Evolutionary conservation across 805 yeast species (phyloP).

Genomic region (Spathaspora boniae): DNA sequence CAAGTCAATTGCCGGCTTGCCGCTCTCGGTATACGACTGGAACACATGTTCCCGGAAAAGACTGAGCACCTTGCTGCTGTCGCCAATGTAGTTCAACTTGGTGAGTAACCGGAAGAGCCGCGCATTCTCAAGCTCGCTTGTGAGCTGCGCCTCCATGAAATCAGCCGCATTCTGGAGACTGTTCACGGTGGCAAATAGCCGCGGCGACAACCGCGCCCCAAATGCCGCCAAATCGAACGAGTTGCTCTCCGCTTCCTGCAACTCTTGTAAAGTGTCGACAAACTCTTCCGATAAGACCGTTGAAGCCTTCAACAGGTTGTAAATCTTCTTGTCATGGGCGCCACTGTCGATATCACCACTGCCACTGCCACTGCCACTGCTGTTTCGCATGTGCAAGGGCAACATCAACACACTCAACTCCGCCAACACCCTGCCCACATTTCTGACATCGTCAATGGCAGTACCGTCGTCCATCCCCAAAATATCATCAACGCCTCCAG

Average conservation of each 20-base stretch:
- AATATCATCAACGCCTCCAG: slow-evolving; percentile 71
- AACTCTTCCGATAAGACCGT: slow-evolving; percentile 40
- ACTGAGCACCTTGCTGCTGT: slow-evolving; percentile 56
- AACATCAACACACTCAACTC: slow-evolving; percentile 45
- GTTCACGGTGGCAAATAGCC: slow-evolving; percentile 46
- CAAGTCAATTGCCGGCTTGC: slow-evolving; percentile 75
- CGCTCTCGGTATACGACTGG: slow-evolving; percentile 67
- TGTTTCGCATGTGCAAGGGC: slow-evolving; percentile 22
- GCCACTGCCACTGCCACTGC: slow-evolving; percentile 6
- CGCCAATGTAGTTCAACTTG: slow-evolving; percentile 75
- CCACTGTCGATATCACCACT: slow-evolving; percentile 3
- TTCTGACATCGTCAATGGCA: slow-evolving; percentile 42
- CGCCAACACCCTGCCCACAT: slow-evolving; percentile 59
- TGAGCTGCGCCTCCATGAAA: slow-evolving; percentile 55
- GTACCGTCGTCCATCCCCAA: slow-evolving; percentile 24
- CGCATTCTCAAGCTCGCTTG: slow-evolving; percentile 82
- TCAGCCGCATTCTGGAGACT: slow-evolving; percentile 53
- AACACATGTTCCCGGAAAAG: slow-evolving; percentile 82
- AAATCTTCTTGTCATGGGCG: slow-evolving; percentile 13
- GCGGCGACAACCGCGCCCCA: slow-evolving; percentile 23
- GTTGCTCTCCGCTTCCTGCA: slow-evolving; percentile 15
- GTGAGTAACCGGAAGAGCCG: slow-evolving; percentile 77
- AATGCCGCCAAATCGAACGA: slow-evolving; percentile 23
- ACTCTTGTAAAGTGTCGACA: slow-evolving; percentile 40
- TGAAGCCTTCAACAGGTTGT: slow-evolving; percentile 9